Base-by-base conservation (phyloP, 78 protist genomes). In the Dictyostelium firmibasis region DNA sequence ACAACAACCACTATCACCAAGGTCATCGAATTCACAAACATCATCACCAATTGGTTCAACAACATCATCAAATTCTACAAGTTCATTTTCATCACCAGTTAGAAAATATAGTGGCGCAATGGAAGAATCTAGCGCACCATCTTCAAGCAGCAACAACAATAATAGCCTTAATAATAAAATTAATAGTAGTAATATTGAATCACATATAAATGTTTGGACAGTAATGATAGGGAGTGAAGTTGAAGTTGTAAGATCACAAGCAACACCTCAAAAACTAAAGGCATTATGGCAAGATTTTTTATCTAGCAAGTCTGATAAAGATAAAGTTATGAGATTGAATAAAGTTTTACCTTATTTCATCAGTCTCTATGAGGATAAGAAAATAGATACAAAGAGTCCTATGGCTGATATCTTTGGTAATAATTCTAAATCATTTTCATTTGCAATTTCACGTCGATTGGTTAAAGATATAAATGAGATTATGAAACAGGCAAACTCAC, bases 401-500 rank as follows among this genome's bases (percentile, higher is more conserved):
- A 64, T 89, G 81, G 64, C 44, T 35, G 94, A 89, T 7, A 50
- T 89, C 1, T 89, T 89, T 81, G 94, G 87, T 10, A 89, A 62
- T 38, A 81, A 81, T 43, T 25, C 87, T 1, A 89, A 69, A 69
- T 27, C 94, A 35, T 89, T 89, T 35, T 69, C 87, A 69, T 89
- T 89, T 89, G 94, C 94, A 27, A 81, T 89, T 0, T 89, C 94
- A 23, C 31, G 94, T 50, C 14, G 94, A 31, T n/a, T 89, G 1
- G 87, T 89, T 16, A 89, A 81, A 36, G 94, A 89, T 89, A 29
- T 89, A 9, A 69, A 78, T 13, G 94, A 89, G 41, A 23, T 89
- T 3, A n/a, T 31, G 38, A 82, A 82, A 33, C 43, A 50, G 10
- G 38, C 75, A 0, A 20, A 23, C 3, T 31, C 84, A 43, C 33